Conservation (phyloP, 306 rosid genomes). For the Cercis canadensis region DNA sequence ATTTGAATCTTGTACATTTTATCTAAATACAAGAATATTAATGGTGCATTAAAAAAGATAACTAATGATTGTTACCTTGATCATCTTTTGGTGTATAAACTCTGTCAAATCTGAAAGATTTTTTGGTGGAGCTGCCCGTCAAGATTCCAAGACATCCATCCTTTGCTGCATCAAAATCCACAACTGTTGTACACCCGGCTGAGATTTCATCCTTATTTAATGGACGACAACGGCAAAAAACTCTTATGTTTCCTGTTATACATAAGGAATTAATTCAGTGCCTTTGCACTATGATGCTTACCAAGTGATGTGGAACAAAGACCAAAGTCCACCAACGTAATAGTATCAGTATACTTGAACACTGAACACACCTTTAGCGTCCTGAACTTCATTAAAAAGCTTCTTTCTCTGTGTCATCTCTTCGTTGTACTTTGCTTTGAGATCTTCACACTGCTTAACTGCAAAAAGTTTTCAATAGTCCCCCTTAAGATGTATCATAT, state of each 20-base stretch:
- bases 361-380: slow-evolving; percentile 72
- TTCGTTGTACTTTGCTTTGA: slow-evolving; percentile 75
- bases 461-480: slow-evolving; percentile 41
- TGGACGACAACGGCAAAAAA: slow-evolving; percentile 93
- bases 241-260: slow-evolving; percentile 80
- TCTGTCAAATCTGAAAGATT: slow-evolving; percentile 78
- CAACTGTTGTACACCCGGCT: slow-evolving; percentile 63
- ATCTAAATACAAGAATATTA: neutral
- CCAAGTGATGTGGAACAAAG: slow-evolving; percentile 4
- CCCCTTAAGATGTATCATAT: slow-evolving; percentile 27
- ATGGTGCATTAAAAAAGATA: slow-evolving; percentile 15
- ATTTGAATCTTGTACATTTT: neutral
- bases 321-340: neutral
- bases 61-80: slow-evolving; percentile 55
- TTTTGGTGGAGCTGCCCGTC: slow-evolving; percentile 60
- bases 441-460: slow-evolving; percentile 91
- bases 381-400: slow-evolving; percentile 91
- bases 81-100: slow-evolving; percentile 85
- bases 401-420: slow-evolving; percentile 78
- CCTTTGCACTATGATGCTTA: slow-evolving; percentile 12
- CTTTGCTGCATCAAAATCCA: slow-evolving; percentile 82
- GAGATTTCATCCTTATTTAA: slow-evolving; percentile 65
- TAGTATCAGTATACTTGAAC: slow-evolving; percentile 20
- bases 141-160: slow-evolving; percentile 84
- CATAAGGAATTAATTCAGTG: slow-evolving; percentile 5